phyloP scores from a whole-genome alignment of 1,284 basidiomycete genomes.

The Ganoderma meredithae region DNA sequence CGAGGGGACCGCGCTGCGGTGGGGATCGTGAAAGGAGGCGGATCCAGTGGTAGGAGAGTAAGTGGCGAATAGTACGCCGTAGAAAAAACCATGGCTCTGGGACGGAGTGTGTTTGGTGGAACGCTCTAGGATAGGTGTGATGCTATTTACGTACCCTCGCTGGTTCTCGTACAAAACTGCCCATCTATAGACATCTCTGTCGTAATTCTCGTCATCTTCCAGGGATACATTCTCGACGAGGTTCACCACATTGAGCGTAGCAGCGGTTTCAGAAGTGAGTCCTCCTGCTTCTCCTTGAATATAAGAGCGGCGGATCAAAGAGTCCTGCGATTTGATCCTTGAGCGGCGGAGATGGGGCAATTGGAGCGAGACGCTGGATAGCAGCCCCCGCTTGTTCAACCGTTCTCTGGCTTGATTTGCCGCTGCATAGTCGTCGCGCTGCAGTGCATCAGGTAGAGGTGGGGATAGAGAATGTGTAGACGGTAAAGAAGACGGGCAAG shows the following conservation, averaged over 20 bases:
- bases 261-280: constrained; percentile 3
- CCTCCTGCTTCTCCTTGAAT: constrained; percentile 1
- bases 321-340: constrained; percentile 16
- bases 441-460: constrained; percentile 40
- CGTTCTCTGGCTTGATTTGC: constrained; percentile 55
- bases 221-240: constrained; percentile 19
- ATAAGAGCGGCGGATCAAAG: constrained; percentile 10
- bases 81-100: constrained; percentile 75
- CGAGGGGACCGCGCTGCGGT: constrained; percentile 47
- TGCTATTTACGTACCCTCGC: constrained; percentile 59
- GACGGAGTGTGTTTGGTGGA: constrained; percentile 8
- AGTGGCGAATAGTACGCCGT: constrained; percentile 73
- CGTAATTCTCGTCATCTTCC: constrained; percentile 41
- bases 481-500: constrained; percentile 30
- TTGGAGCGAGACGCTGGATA: constrained; percentile 29
- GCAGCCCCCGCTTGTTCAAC: constrained; percentile 35
- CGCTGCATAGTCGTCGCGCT: constrained; percentile 47
- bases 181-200: constrained; percentile 72
- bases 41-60: constrained; percentile 75
- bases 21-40: constrained; percentile 77
- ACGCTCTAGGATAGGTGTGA: neutral
- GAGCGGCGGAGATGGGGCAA: constrained; percentile 23
- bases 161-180: constrained; percentile 82
- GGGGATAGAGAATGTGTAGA: constrained; percentile 10
- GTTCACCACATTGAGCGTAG: constrained; percentile 16